Conservation (phyloP, 495 filamentous ascomycete genomes). For the Hypoxylon cercidicola region DNA sequence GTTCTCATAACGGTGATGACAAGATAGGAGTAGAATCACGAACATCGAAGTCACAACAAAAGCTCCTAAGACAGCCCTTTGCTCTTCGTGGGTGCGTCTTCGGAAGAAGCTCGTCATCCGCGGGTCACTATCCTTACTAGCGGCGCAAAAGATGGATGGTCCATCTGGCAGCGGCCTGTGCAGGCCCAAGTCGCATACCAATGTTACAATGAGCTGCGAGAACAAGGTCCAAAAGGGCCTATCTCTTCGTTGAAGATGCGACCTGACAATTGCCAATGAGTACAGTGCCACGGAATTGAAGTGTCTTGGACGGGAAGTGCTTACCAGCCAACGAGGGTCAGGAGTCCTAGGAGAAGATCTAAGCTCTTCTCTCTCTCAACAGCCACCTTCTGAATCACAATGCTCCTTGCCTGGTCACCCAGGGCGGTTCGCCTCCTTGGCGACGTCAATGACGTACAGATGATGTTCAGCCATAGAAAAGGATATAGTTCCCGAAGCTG, state of each 20-base stretch:
- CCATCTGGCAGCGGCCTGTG: conserved; percentile 52
- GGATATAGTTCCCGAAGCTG: conserved; percentile 59
- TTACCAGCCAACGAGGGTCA: conserved; percentile 61
- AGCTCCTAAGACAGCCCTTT: conserved; percentile 63
- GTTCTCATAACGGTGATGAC: background rate
- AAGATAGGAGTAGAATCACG: conserved; percentile 14
- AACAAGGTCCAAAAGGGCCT: conserved; percentile 55
- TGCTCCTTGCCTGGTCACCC: conserved; percentile 51
- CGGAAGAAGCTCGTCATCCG: conserved; percentile 7
- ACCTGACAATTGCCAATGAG: conserved; percentile 2
- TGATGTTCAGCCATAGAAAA: conserved; percentile 66
- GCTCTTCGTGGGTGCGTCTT: conserved; percentile 60
- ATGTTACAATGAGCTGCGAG: conserved; percentile 60
- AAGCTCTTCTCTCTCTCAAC: conserved; percentile 61
- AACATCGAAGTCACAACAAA: conserved; percentile 65
- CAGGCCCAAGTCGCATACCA: conserved; percentile 63
- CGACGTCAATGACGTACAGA: conserved; percentile 52
- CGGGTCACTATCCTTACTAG: conserved; percentile 13
- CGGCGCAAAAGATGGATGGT: conserved; percentile 26
- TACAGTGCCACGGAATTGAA: background rate
- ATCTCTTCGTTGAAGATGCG: conserved; percentile 29
- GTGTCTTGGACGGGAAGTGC: conserved; percentile 10
- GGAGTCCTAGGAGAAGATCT: conserved; percentile 65
- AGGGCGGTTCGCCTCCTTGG: conserved; percentile 50
- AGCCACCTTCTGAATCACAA: conserved; percentile 59